phyloP scores from a whole-genome alignment of 371 early-diverging fungal genomes.

The Sanchytrium tribonematis region DNA sequence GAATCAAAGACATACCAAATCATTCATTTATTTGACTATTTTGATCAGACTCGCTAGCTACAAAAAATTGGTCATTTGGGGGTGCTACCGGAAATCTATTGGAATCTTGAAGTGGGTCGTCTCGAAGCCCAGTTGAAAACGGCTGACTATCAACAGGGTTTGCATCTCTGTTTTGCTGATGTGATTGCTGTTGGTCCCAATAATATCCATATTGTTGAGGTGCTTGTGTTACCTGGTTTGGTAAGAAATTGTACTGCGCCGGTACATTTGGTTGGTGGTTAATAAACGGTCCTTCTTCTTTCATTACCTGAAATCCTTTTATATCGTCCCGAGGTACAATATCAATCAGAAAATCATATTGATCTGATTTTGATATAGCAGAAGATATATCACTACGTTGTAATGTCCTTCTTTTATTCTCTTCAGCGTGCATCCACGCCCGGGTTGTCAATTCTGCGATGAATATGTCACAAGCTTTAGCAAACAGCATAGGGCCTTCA shows the following conservation, averaged over 20 bases:
- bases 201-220: background rate
- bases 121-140: background rate
- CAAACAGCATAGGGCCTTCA: conserved; percentile 78
- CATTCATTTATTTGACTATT: background rate
- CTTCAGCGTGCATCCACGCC: conserved; percentile 94
- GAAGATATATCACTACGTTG: conserved; percentile 81
- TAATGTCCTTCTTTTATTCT: conserved; percentile 88
- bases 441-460: conserved; percentile 80
- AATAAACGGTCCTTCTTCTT: background rate
- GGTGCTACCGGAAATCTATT: background rate
- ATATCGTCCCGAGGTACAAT: conserved; percentile 71
- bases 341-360: conserved; percentile 96
- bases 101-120: background rate
- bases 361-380: conserved; percentile 75
- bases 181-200: background rate
- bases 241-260: background rate
- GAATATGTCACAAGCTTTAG: conserved; percentile 90
- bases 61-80: background rate
- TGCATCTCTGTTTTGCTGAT: background rate
- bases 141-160: too few relatives aligned
- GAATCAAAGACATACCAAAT: background rate
- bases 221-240: background rate
- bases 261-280: background rate
- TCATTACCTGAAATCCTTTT: background rate
- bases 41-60: background rate